Evolutionary conservation across 202 grass and related monocot genomes (phyloP), one percentile per base, ranked within the genome.

Genomic region (Panicum hallii): DNA sequence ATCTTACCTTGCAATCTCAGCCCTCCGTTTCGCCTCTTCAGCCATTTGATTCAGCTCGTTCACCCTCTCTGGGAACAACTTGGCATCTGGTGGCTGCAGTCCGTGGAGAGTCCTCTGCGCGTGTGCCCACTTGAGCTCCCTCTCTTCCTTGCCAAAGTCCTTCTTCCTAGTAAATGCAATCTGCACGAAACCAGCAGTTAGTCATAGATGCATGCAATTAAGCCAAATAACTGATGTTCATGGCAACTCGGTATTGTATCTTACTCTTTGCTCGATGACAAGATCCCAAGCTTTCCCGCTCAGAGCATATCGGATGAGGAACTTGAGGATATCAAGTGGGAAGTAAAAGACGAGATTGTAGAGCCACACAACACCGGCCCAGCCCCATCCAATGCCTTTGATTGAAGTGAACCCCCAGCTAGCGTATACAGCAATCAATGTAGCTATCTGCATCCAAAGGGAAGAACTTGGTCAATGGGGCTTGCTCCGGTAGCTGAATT

Each of bases 351-450:
- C 6, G 5, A 90, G 56, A 28, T 87, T 90, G 85, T 90, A 90
- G 28, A 90, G 85, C 89, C 89, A 90, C 45, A 90, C 77, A 1
- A 87, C 43, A 49, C 89, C 89, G 11, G 89, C 89, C 89, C 85
- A 91, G 16, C 89, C 89, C 89, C 89, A 90, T 16, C 89, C 89
- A 34, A 90, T 81, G 70, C 89, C 89, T 58, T 90, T 87, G 81
- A 90, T 87, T 23, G 50, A 79, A 70, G 89, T 83, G 77, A 90
- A 90, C 30, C 36, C 70, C 89, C 89, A 90, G 40, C 87, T 58
- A 48, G 85, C 85, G 22, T 90, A 87, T 14, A 90, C 85, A 23
- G 85, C 81, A 7, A 87, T 84, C 12, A 87, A 13, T 56, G 89
- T 90, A 70, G 89, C 89, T 71, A 90, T 87, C 89, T 90, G 85